Evolutionary conservation across 768 basidiomycete species (phyloP).

Genomic region (Tricholomella constricta): DNA sequence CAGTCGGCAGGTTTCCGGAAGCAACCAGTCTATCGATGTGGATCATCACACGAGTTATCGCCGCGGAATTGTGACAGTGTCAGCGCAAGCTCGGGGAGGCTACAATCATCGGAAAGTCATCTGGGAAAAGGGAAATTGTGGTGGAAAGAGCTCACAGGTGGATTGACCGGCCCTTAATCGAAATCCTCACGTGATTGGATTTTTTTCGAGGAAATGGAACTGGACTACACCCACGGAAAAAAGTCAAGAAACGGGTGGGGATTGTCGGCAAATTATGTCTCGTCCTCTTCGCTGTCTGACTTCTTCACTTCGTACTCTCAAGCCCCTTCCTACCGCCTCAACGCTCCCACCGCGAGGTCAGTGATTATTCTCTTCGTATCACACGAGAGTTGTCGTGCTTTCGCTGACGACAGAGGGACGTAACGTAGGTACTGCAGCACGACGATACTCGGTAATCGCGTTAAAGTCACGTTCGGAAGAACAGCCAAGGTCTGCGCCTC

Average conservation of each 20-base stretch:
- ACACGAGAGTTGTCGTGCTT: background rate
- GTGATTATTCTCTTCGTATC: conserved; percentile 4
- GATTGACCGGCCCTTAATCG: conserved; percentile 12
- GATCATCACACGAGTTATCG: background rate
- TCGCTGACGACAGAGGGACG: conserved; percentile 9
- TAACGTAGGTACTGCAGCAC: conserved; percentile 16
- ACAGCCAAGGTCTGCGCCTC: conserved; percentile 15
- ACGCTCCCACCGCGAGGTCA: conserved; percentile 18
- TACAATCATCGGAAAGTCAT: too few species aligned
- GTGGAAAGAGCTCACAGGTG: too few species aligned
- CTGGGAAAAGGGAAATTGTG: too few species aligned
- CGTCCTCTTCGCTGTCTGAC: conserved; percentile 27
- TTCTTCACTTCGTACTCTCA: conserved; percentile 22
- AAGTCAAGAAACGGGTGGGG: conserved; percentile 11
- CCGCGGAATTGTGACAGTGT: background rate
- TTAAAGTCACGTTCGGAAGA: conserved; percentile 24
- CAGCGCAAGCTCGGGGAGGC: too few species aligned
- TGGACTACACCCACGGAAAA: background rate
- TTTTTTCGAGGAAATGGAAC: conserved; percentile 13
- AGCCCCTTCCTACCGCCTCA: conserved; percentile 9
- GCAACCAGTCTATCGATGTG: too few species aligned
- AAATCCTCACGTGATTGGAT: conserved; percentile 10
- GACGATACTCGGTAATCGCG: conserved; percentile 29
- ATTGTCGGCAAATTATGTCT: conserved; percentile 26
- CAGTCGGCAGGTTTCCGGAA: background rate